Evolutionary conservation across 2,329 filamentous ascomycete genomes (phyloP), one percentile per base, ranked within the genome.

Genomic region (Daldinia sp.): DNA sequence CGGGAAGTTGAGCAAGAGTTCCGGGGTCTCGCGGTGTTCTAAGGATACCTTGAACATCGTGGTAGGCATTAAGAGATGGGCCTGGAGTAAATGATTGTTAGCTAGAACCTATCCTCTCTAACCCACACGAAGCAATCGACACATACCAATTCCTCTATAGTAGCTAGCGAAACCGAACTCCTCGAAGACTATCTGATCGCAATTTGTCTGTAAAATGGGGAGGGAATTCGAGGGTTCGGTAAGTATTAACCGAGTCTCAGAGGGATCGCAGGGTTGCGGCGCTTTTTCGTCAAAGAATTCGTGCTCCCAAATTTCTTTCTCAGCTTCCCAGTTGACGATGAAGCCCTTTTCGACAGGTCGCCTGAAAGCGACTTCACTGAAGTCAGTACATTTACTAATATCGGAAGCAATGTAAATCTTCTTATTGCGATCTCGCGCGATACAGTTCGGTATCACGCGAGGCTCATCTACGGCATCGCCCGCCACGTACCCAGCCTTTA

Each of bases 171-270:
- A 99, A 2, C 93, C 93, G 82, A 96, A 99, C 78, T 98, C 94
- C 78, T 99, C 96, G 83, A 99, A 98, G 1, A 98, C 89, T 77
- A 99, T 93, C 82, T 99, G 95, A 77, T 99, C 96, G 74, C 93
- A 94, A 78, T 98, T 96, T 42, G 90, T 88, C 80, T 98, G 94
- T 70, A 99, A 82, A 12, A 90, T 89, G 0, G 91, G 90, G 63
- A 97, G 86, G 3, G 91, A 90, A 80, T 97, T 97, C 3, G 94
- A 91, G 51, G 93, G 92, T 79, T 99, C 96, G 1, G 92, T 90
- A 57, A 98, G 86, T 3, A 99, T 82, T 64, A 99, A 82, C 54
- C 93, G 91, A n/a, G 93, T 96, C 62, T 95, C 90, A 60, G 86
- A 83, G 0, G 95, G 93, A 73, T 97, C 90, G 78, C 92, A 93